phyloP scores from a whole-genome alignment of 306 rosid species.

The Fragaria iinumae region DNA sequence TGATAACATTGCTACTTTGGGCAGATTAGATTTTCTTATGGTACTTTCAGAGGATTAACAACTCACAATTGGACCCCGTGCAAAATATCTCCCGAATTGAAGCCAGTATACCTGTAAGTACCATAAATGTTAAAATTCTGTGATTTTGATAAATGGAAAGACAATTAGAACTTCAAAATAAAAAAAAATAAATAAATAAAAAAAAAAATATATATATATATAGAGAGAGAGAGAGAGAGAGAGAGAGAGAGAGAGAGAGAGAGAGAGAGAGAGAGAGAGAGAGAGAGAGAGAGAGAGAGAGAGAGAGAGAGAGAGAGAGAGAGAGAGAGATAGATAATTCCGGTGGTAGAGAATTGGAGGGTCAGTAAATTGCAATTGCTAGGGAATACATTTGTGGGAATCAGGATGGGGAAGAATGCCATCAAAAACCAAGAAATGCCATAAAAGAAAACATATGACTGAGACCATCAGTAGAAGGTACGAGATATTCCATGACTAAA shows the following conservation, averaged over 20 bases:
- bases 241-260: too few species aligned
- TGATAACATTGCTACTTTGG: not conserved
- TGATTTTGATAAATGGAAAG: slow-evolving; percentile 1
- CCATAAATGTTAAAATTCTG: slow-evolving; percentile 17
- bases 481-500: not conserved
- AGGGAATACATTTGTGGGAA: not conserved
- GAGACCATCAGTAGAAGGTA: not conserved
- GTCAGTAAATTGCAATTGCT: not conserved
- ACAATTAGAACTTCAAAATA: not conserved
- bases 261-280: too few species aligned
- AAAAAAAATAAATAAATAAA: too few species aligned
- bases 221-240: too few species aligned
- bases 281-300: too few species aligned
- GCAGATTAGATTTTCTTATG: not conserved
- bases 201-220: too few species aligned
- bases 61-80: slow-evolving; percentile 93
- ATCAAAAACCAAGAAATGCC: not conserved
- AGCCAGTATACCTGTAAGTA: slow-evolving; percentile 92
- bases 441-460: not conserved
- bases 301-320: too few species aligned
- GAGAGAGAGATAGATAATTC: not conserved
- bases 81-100: slow-evolving; percentile 97
- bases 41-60: slow-evolving; percentile 21
- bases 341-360: not conserved
- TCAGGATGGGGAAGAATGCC: not conserved